Evolutionary conservation across 1,139 yeast species (phyloP).

Genomic region (Taphrina populina): DNA sequence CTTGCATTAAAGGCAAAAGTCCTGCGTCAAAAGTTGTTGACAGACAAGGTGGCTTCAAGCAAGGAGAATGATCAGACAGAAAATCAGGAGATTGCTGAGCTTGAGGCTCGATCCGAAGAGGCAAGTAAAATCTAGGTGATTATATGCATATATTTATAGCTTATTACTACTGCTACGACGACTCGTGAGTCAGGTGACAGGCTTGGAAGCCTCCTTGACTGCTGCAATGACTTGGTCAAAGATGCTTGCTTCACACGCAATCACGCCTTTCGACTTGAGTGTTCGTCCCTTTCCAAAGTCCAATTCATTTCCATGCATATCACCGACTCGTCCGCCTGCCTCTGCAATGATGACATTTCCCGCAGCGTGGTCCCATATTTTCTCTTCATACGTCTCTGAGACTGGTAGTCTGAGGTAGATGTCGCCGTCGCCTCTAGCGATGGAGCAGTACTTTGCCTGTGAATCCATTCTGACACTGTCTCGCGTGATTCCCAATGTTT

Average conservation of each 20-base stretch:
- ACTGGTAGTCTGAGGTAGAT: constrained; percentile 85
- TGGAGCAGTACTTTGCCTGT: constrained; percentile 90
- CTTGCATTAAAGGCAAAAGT: constrained; percentile 6
- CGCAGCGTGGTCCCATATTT: constrained; percentile 99
- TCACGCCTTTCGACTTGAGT: constrained; percentile 79
- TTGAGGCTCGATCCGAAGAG: no score
- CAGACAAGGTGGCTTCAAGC: no score
- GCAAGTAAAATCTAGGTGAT: no score
- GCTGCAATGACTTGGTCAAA: constrained; percentile 31
- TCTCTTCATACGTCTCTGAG: constrained; percentile 73
- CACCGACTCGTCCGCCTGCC: constrained; percentile 89
- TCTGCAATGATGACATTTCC: constrained; percentile 83
- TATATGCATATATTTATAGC: no score
- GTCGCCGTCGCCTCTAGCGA: constrained; percentile 90
- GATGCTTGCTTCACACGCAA: constrained; percentile 52
- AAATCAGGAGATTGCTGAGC: no score
- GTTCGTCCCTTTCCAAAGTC: constrained; percentile 87
- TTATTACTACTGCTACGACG: no score
- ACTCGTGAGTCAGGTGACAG: no score
- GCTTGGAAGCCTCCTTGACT: constrained; percentile 25
- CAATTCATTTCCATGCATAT: constrained; percentile 66
- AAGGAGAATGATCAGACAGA: no score
- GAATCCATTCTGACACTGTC: constrained; percentile 67
- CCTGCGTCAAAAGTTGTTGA: constrained; percentile 4
- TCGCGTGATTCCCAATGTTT: constrained; percentile 60